Conservation (phyloP, 1,284 basidiomycete genomes). For the Cystobasidium pallidum region DNA sequence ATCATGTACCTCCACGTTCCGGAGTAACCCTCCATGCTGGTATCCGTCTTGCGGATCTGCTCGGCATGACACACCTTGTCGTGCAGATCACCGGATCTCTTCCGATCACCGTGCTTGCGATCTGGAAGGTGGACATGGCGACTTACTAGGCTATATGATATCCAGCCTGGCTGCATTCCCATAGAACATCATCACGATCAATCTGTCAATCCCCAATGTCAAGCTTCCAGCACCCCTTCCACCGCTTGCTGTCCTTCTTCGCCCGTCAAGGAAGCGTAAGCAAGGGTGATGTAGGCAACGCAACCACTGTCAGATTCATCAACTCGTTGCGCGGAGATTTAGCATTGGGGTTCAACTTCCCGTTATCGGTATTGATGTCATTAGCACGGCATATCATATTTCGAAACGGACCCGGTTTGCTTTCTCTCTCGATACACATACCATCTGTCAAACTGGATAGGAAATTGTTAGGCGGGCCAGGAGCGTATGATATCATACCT, state of each 20-base stretch:
- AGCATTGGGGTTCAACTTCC: conserved; percentile 36
- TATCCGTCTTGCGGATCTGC: no score
- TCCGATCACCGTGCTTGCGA: conserved; percentile 7
- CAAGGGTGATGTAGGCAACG: background rate
- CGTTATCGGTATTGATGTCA: conserved; percentile 27
- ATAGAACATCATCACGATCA: no score
- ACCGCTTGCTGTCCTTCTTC: conserved; percentile 42
- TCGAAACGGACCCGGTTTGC: conserved; percentile 8
- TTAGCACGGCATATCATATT: conserved; percentile 30
- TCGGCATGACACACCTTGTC: background rate
- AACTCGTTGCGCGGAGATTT: conserved; percentile 35
- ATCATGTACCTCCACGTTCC: no score
- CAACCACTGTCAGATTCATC: conserved; percentile 30
- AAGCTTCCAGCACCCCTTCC: conserved; percentile 21
- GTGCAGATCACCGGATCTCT: background rate
- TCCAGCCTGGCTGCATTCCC: no score
- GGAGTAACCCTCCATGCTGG: background rate
- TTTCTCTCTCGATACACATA: conserved; percentile 30
- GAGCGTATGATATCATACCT: conserved; percentile 5
- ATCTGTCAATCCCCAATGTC: background rate
- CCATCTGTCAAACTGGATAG: conserved; percentile 19
- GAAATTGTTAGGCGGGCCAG: conserved; percentile 37
- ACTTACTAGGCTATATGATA: no score
- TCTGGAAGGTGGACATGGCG: no score
- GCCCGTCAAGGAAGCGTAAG: conserved; percentile 10